phyloP scores from a whole-genome alignment of 2,329 filamentous ascomycete genomes.

The Alternaria incomplexa region DNA sequence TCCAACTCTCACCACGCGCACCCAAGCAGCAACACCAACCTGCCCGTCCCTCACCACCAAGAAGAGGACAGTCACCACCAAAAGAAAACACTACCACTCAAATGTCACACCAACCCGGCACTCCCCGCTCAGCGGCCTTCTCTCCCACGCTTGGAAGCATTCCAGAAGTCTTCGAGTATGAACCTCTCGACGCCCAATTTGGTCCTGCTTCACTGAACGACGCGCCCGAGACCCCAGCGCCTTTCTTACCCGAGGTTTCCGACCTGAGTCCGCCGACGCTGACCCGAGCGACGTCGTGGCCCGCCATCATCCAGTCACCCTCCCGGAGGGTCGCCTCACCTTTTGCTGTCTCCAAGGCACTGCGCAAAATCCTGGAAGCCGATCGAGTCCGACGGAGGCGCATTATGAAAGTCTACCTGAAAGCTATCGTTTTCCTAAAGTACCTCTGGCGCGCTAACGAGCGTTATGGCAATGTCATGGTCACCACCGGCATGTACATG shows the following conservation, averaged over 20 bases:
- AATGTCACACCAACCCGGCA: conserved; percentile 23
- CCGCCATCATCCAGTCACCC: conserved; percentile 30
- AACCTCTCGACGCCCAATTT: conserved; percentile 15
- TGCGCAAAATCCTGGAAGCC: conserved; percentile 31
- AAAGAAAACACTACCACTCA: conserved; percentile 5
- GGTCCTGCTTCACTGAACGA: conserved; percentile 22
- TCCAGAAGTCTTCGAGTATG: conserved; percentile 33
- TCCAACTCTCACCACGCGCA: conserved; percentile 22
- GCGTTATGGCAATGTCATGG: conserved; percentile 34
- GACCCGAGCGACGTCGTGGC: conserved; percentile 21
- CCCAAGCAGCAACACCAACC: conserved; percentile 10
- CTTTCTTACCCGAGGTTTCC: conserved; percentile 28
- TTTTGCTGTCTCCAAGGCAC: conserved; percentile 23
- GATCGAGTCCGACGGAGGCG: conserved; percentile 27
- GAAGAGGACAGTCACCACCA: conserved; percentile 4
- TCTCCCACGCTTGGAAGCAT: conserved; percentile 36
- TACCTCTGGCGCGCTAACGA: conserved; percentile 31
- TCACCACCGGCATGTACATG: conserved; percentile 34
- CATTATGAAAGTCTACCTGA: conserved; percentile 29
- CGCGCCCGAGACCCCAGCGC: conserved; percentile 18
- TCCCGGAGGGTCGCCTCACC: conserved; percentile 23
- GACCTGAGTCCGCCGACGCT: conserved; percentile 24
- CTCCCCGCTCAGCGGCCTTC: conserved; percentile 26
- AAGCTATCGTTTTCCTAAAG: conserved; percentile 32
- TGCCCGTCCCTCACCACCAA: conserved; percentile 10